phyloP scores from a whole-genome alignment of 169 alveolate genomes.

The Eimeria sp. region DNA sequence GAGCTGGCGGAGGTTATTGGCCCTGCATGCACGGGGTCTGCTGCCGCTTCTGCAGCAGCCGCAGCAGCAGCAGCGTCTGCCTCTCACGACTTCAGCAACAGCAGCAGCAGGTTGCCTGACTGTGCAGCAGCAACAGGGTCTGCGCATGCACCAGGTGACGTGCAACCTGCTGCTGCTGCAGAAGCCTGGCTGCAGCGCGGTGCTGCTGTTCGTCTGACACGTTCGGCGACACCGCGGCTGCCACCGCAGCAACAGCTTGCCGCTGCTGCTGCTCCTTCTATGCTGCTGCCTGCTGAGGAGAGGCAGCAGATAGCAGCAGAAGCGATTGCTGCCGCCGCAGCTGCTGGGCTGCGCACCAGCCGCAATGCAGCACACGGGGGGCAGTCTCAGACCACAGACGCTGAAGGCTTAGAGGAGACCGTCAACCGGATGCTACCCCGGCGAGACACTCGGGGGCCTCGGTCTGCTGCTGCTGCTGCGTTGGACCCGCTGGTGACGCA shows the following conservation, averaged over 20 bases:
- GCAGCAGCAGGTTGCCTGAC: neutral
- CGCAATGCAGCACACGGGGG: neutral
- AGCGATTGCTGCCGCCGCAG: constrained; percentile 68
- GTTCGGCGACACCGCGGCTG: constrained; percentile 12
- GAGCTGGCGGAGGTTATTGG: constrained; percentile 55
- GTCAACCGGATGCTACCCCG: constrained; percentile 20
- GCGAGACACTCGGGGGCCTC: constrained; percentile 19
- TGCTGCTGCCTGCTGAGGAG: constrained; percentile 27
- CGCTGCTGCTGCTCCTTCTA: constrained; percentile 18
- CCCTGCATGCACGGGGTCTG: constrained; percentile 13
- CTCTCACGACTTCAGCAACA: constrained; percentile 70
- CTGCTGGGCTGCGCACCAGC: constrained; percentile 47
- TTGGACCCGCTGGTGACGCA: constrained; percentile 49
- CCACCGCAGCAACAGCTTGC: constrained; percentile 46
- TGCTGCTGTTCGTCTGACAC: neutral
- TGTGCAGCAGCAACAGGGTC: neutral
- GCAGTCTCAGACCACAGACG: neutral
- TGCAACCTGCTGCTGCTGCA: constrained; percentile 24
- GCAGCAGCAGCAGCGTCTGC: constrained; percentile 36
- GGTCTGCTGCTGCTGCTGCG: constrained; percentile 65
- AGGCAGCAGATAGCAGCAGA: constrained; percentile 50
- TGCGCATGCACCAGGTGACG: neutral
- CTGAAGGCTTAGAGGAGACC: constrained; percentile 28
- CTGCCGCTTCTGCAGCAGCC: constrained; percentile 3
- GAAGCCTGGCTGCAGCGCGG: constrained; percentile 63